Conservation (phyloP, 805 yeast genomes). For the Lachancea nothofagi region DNA sequence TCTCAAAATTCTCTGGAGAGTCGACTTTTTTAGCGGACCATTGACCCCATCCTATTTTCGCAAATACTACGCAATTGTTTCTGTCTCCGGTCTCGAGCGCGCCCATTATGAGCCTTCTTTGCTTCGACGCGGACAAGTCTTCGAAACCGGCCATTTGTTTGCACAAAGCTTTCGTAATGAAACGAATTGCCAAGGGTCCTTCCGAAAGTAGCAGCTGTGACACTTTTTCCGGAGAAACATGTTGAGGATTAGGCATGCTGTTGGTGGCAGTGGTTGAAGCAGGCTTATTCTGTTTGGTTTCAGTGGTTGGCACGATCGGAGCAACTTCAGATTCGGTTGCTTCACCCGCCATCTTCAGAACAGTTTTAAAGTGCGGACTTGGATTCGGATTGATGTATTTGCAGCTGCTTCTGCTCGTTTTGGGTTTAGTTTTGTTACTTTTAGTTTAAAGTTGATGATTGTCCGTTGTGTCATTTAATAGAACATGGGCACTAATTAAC, state of each 20-base stretch:
- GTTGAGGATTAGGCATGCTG: slow-evolving; percentile 44
- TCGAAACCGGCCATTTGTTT: slow-evolving; percentile 75
- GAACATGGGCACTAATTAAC: no score
- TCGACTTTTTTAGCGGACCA: slow-evolving; percentile 61
- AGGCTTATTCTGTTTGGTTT: neutral
- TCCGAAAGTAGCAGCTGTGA: slow-evolving; percentile 61
- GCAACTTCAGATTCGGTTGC: neutral
- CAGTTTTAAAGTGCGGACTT: neutral
- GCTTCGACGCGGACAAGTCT: slow-evolving; percentile 75
- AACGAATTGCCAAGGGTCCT: slow-evolving; percentile 89
- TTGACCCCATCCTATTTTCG: slow-evolving; percentile 97
- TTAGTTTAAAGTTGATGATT: no score
- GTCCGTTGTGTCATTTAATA: no score
- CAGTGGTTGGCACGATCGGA: neutral
- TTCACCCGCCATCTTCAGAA: neutral
- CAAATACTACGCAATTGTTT: slow-evolving; percentile 56
- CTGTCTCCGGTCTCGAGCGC: slow-evolving; percentile 73
- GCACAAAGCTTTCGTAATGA: slow-evolving; percentile 74
- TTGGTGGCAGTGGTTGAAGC: slow-evolving; percentile 38
- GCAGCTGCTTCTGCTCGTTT: no score
- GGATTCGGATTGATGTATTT: no score
- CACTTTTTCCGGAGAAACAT: slow-evolving; percentile 74
- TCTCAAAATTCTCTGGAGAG: slow-evolving; percentile 29
- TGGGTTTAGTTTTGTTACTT: no score
- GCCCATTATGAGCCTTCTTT: slow-evolving; percentile 82